These are phyloP conservation scores for Penicillium verrucosum DNA, from an alignment of 2,329 filamentous ascomycete genomes.

Conservation along the genomic window DNA sequence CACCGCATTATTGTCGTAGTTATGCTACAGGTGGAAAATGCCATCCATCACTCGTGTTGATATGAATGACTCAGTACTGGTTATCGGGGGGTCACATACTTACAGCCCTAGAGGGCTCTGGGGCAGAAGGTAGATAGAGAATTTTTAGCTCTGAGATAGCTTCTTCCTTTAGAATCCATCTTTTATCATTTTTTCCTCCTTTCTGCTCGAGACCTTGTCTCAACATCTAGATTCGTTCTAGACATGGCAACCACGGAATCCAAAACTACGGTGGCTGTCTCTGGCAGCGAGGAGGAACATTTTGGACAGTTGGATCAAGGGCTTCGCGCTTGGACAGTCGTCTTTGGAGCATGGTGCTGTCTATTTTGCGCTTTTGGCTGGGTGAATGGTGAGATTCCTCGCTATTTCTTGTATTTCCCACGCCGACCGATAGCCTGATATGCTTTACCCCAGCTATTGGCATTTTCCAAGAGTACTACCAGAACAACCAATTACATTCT, in stretches of 20 bases:
- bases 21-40: not conserved
- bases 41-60: not conserved
- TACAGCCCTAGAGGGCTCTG: not conserved
- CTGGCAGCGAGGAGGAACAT: not conserved
- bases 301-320: slow-evolving; percentile 9
- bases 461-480: slow-evolving; percentile 58
- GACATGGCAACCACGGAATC: not conserved
- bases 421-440: not conserved
- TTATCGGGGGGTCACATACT: not conserved
- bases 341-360: slow-evolving; percentile 45
- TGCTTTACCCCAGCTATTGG: slow-evolving; percentile 39
- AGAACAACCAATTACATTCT: slow-evolving; percentile 44
- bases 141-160: not conserved
- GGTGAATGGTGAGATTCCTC: slow-evolving; percentile 38
- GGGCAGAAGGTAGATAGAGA: not conserved
- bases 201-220: not conserved
- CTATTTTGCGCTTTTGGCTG: slow-evolving; percentile 49
- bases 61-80: not conserved
- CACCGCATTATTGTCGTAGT: not conserved
- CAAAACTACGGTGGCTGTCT: not conserved
- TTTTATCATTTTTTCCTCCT: not conserved
- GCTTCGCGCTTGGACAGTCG: slow-evolving; percentile 53
- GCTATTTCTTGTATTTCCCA: not conserved
- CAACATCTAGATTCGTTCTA: not conserved
- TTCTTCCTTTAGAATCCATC: not conserved